Evolutionary conservation across 352 stramenopile genomes (phyloP).

Genomic region (Plasmopara muralis): DNA sequence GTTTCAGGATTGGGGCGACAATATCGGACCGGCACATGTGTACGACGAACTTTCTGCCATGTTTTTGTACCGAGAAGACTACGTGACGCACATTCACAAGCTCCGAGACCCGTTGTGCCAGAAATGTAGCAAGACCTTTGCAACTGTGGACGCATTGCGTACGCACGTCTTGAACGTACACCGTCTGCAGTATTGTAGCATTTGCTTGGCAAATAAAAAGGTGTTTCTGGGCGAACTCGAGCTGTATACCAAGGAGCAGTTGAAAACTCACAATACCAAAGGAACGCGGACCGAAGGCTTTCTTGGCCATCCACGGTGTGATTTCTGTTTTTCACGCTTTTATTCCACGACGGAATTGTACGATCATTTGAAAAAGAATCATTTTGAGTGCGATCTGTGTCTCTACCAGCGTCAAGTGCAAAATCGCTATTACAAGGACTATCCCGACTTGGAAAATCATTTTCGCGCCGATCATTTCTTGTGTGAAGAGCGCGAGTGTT

Average conservation of each 20-base stretch:
- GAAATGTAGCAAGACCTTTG: constrained; percentile 72
- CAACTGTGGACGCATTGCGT: constrained; percentile 53
- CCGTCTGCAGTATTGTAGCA: constrained; percentile 67
- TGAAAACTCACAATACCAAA: constrained; percentile 74
- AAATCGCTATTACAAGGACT: constrained; percentile 90
- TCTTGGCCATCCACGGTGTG: constrained; percentile 75
- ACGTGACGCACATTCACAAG: constrained; percentile 43
- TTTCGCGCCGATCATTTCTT: constrained; percentile 86
- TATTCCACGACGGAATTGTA: constrained; percentile 87
- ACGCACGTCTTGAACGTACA: constrained; percentile 73
- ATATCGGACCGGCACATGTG: constrained; percentile 77
- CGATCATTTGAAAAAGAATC: constrained; percentile 87
- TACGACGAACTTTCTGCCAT: constrained; percentile 83
- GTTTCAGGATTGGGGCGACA: constrained; percentile 88
- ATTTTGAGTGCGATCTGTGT: constrained; percentile 90
- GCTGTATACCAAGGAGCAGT: constrained; percentile 63
- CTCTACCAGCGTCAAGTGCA: constrained; percentile 66
- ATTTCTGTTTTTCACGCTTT: constrained; percentile 85
- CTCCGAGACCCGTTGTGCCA: constrained; percentile 65
- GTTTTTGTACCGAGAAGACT: constrained; percentile 82
- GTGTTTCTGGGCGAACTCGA: constrained; percentile 78
- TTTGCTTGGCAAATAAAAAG: constrained; percentile 87
- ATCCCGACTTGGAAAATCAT: constrained; percentile 86
- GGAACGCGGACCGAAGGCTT: constrained; percentile 74
- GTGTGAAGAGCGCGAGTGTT: constrained; percentile 78